Base-by-base conservation (phyloP, 2,329 filamentous ascomycete genomes). In the Scedosporium dehoogii region DNA sequence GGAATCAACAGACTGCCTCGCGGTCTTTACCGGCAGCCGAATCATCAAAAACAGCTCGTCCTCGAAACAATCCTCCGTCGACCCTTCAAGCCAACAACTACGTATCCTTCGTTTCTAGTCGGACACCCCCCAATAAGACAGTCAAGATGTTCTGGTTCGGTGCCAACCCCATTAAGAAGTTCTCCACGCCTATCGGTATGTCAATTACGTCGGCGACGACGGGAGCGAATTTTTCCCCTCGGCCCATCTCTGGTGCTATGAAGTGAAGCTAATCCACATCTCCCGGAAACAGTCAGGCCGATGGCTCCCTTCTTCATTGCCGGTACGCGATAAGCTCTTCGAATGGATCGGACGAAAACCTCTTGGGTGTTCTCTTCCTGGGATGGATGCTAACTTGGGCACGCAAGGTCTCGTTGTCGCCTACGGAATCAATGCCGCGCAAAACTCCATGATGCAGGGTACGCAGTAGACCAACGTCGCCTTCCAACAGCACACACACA, bases 271-370 rank as follows among this genome's bases (percentile, higher is more conserved):
- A 65, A 71, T 66, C 67, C 63, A 67, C 63, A 55, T 66, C 23
- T 42, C 21, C 55, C 38, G 18, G 5, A 27, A 12, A 75, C 74
- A 97, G 93, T 91, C 81, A 85, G 85, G 83, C 92, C 93, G 71
- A 87, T 96, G 87, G 86, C 85, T 76, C 93, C 93, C 70, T 97
- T 97, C 86, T 94, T 92, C 83, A 83, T 84, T 78, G 93, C 93
- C 76, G 92, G 93, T 96, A 94, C 74, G 66, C 61, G 63, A 65
- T 64, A 60, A 29, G 59, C 60, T 46, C 55, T 29, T 63, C 65
- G 67, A 48, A 42, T 38, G 60, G 51, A 38, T 48, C 58, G 41
- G 48, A 48, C 58, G 62, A 64, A 48, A 61, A 44, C 48, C 14
- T 58, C 46, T 5, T 41, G 55, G 55, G 29, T 23, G 21, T 10